A percentile compares a stretch with the other conserved stretches of the same genome.
phyloP scores from a whole-genome alignment of 352 stramenopile genomes.

The Pythium biforme region DNA sequence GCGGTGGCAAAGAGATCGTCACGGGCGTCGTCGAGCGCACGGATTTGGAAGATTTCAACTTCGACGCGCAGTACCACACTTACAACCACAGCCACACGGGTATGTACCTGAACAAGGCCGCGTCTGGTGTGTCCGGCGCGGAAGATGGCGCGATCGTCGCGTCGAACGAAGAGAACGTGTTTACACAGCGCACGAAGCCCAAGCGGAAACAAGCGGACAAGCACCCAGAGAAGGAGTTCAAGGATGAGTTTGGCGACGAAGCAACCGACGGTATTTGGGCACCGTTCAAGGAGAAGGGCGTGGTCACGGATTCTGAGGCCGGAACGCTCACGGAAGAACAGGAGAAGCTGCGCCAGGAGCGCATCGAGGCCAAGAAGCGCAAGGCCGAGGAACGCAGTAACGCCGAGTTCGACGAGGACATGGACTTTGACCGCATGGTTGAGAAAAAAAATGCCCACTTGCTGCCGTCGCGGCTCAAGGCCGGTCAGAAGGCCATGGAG shows the following conservation, averaged over 20 bases:
- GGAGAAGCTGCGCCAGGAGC: constrained; percentile 43
- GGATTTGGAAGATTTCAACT: constrained; percentile 73
- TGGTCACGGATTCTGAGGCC: constrained; percentile 47
- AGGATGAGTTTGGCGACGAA: constrained; percentile 47
- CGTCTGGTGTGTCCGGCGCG: background rate
- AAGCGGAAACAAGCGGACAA: constrained; percentile 30
- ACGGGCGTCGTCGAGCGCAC: constrained; percentile 75
- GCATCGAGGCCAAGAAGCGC: constrained; percentile 58
- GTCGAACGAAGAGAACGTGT: constrained; percentile 23
- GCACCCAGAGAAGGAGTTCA: constrained; percentile 18
- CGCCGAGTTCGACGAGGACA: constrained; percentile 65
- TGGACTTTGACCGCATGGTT: constrained; percentile 88
- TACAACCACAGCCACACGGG: constrained; percentile 52
- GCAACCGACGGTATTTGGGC: constrained; percentile 58
- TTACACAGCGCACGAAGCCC: constrained; percentile 19
- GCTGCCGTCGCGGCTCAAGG: constrained; percentile 61
- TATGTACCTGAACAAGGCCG: constrained; percentile 22
- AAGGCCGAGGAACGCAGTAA: constrained; percentile 39
- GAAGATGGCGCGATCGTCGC: constrained; percentile 15
- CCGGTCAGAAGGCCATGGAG: constrained; percentile 61
- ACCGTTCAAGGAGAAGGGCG: constrained; percentile 50
- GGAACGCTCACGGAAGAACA: constrained; percentile 57
- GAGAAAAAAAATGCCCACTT: constrained; percentile 83
- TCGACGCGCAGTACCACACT: constrained; percentile 81
- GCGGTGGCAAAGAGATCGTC: constrained; percentile 68